Conservation (phyloP, 2,329 filamentous ascomycete genomes). For the Tolypocladium sp. region DNA sequence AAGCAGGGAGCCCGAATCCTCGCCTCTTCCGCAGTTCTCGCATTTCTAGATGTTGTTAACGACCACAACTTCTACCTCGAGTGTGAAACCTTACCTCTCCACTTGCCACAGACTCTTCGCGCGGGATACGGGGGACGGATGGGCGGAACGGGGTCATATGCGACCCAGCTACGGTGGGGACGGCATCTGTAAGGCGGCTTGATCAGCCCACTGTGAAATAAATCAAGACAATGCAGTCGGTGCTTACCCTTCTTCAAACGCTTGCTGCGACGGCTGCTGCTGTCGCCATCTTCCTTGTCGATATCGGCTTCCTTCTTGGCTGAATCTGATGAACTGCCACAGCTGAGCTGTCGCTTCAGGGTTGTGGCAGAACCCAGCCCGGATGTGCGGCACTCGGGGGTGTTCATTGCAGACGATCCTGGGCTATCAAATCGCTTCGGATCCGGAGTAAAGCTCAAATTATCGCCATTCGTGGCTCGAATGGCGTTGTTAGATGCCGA, state of each 20-base stretch:
- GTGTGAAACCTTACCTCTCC: constrained; percentile 26
- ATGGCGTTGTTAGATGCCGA: constrained; percentile 61
- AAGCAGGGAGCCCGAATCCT: constrained; percentile 62
- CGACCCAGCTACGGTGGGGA: constrained; percentile 85
- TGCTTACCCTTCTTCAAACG: constrained; percentile 62
- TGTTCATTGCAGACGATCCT: constrained; percentile 52
- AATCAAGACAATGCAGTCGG: not conserved
- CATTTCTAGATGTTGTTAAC: constrained; percentile 48
- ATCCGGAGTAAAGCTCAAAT: constrained; percentile 53
- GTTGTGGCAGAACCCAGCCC: constrained; percentile 45
- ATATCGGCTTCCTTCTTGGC: constrained; percentile 36
- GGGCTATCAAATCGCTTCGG: constrained; percentile 54
- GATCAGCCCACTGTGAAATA: constrained; percentile 8
- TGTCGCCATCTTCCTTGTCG: constrained; percentile 52
- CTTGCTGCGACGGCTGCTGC: constrained; percentile 76
- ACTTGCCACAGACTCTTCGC: constrained; percentile 38
- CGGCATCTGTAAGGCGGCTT: constrained; percentile 31
- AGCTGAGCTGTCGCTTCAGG: constrained; percentile 70
- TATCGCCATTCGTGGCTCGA: constrained; percentile 30
- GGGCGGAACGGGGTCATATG: constrained; percentile 94
- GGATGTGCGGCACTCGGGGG: constrained; percentile 54
- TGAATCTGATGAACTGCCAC: constrained; percentile 38
- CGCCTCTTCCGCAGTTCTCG: constrained; percentile 74
- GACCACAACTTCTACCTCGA: constrained; percentile 12
- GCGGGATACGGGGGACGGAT: constrained; percentile 57